phyloP scores from a whole-genome alignment of 768 basidiomycete species.

The Amanita rimosa region DNA sequence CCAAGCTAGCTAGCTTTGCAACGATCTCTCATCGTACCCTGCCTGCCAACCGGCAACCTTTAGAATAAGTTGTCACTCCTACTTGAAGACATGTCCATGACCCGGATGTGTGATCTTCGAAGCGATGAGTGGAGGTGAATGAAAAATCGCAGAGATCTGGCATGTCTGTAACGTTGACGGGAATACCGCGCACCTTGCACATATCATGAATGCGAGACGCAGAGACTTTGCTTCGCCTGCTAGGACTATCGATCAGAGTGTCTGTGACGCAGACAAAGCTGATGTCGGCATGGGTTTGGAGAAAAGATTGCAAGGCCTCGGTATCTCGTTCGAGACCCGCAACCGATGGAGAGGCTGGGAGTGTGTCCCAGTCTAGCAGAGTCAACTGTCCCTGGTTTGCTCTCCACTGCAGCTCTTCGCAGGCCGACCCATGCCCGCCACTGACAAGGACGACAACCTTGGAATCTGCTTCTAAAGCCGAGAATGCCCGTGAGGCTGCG shows the following conservation, averaged over 20 bases:
- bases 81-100: constrained; percentile 51
- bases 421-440: constrained; percentile 37
- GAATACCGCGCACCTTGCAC: constrained; percentile 50
- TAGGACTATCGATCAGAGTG: constrained; percentile 35
- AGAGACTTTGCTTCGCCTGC: constrained; percentile 36
- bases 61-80: constrained; percentile 83
- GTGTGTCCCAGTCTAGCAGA: constrained; percentile 42
- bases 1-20: constrained; percentile 41
- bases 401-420: constrained; percentile 66
- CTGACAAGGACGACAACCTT: constrained; percentile 52
- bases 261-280: constrained; percentile 73
- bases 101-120: constrained; percentile 38
- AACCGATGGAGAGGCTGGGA: constrained; percentile 25
- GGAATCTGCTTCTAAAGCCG: constrained; percentile 73
- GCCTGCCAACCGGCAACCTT: constrained; percentile 77
- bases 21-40: constrained; percentile 80
- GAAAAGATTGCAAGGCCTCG: constrained; percentile 26
- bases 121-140: constrained; percentile 79
- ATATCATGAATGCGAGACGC: constrained; percentile 46
- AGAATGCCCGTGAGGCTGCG: constrained; percentile 76
- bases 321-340: constrained; percentile 24
- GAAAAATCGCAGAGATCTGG: constrained; percentile 84
- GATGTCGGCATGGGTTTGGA: constrained; percentile 11
- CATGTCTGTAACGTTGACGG: constrained; percentile 81
- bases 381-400: constrained; percentile 41